Evolutionary conservation across 345 rosid species (phyloP).

Genomic region (Limnanthes douglasii): DNA sequence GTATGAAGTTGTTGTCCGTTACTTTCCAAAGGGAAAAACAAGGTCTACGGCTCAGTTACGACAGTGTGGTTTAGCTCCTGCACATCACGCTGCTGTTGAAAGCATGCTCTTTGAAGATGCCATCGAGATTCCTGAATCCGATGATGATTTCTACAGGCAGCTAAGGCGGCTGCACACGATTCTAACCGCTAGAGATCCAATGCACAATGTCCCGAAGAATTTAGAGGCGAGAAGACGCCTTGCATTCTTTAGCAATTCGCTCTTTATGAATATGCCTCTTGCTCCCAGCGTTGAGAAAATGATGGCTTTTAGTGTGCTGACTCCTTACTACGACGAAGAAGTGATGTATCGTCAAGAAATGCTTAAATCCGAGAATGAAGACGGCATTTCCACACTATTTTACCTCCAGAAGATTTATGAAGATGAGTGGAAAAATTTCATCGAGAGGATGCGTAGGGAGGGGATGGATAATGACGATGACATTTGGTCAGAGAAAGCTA

Average conservation of each 20-base stretch:
- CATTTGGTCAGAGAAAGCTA: constrained; percentile 46
- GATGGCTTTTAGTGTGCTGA: constrained; percentile 89
- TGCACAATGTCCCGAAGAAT: constrained; percentile 69
- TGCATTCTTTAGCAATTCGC: constrained; percentile 84
- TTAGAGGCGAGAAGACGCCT: constrained; percentile 79
- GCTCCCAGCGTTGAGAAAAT: constrained; percentile 83
- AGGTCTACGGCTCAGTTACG: constrained; percentile 16
- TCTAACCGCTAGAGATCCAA: constrained; percentile 70
- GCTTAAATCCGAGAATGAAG: constrained; percentile 69
- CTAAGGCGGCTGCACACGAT: constrained; percentile 58
- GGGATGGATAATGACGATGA: constrained; percentile 60
- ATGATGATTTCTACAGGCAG: constrained; percentile 44
- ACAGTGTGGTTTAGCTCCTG: constrained; percentile 53
- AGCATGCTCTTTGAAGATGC: constrained; percentile 73
- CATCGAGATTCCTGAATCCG: constrained; percentile 39
- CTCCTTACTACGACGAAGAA: constrained; percentile 87
- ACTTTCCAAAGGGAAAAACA: constrained; percentile 35
- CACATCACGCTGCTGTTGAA: constrained; percentile 17
- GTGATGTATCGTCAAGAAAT: constrained; percentile 52
- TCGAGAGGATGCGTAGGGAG: constrained; percentile 74
- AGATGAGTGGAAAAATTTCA: constrained; percentile 82
- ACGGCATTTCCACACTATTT: constrained; percentile 72
- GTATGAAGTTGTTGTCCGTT: constrained; percentile 52
- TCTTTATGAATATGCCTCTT: constrained; percentile 91
- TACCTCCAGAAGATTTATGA: constrained; percentile 78